Evolutionary conservation across 306 rosid species (phyloP), one percentile per base, ranked within the genome.

Genomic region (Benincasa hispida): DNA sequence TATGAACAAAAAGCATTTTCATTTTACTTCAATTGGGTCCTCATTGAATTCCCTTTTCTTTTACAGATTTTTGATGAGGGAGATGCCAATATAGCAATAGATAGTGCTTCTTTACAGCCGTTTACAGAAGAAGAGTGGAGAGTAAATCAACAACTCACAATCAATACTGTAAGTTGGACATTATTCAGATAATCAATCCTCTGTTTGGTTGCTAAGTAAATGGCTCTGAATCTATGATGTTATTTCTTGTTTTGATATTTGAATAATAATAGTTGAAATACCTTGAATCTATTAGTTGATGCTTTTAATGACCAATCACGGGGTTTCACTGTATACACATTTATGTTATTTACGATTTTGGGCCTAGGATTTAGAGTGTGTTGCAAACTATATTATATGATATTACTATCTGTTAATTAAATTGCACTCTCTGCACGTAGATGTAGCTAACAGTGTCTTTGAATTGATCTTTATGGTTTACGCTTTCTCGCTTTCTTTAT

Each of bases 61-160:
- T 35, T 10, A 35, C 82, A 93, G 96, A 87, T 76, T 21, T 78
- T 86, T 0, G 87, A 83, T 54, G 81, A 77, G 32, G 78, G 77
- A 58, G 81, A 86, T 74, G 67, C 84, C 35, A 54, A 65, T 37
- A 76, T 91, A 69, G 86, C 76, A 50, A 50, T 87, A 61, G 83
- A 90, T 60, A 90, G 89, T 80, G 58, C 87, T 76, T 94, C 97
- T 7, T 73, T 94, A 67, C 95, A 91, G 76, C 97, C 95, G 41
- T 94, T 94, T 82, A 84, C 88, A 13, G 76, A 77, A 59, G 81
- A 87, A 39, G 89, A 91, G 76, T 94, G 98, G 97, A 81, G 81
- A 39, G 56, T 57, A 22, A 91, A 89, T 83, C 98, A 91, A 80
- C 87, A 94, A 54, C 82, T 86, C 63, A 84, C 81, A 22, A 85